phyloP scores from a whole-genome alignment of 352 stramenopile species.

The Plasmopara muralis region DNA sequence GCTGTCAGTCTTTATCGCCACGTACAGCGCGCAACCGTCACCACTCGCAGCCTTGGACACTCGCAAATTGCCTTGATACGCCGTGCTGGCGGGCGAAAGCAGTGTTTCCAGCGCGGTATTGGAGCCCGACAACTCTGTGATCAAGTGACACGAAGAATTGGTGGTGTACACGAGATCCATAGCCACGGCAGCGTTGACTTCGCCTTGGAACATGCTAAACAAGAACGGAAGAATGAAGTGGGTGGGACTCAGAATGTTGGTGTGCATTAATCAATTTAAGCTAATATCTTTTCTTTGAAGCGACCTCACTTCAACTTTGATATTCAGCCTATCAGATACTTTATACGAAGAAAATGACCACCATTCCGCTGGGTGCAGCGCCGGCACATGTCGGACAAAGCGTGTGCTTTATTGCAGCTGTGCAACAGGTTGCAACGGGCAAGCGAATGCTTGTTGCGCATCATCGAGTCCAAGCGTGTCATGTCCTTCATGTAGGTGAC shows the following conservation, averaged over 20 bases:
- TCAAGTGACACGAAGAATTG: constrained; percentile 13
- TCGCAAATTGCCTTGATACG: constrained; percentile 34
- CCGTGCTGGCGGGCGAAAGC: constrained; percentile 15
- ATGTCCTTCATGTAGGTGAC: constrained; percentile 46
- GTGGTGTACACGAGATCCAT: constrained; percentile 33
- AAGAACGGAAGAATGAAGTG: constrained; percentile 14
- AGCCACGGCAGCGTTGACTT: constrained; percentile 3
- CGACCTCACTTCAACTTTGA: constrained; percentile 13
- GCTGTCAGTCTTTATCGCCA: constrained; percentile 25
- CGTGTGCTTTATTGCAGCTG: constrained; percentile 37
- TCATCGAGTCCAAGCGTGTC: constrained; percentile 29
- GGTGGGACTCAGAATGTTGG: constrained; percentile 21
- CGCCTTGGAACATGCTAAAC: constrained; percentile 13
- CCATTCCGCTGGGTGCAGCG: constrained; percentile 21
- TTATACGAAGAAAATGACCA: constrained; percentile 5
- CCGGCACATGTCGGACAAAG: constrained; percentile 19
- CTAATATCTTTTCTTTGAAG: constrained; percentile 14
- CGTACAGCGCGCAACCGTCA: constrained; percentile 30
- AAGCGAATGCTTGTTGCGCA: constrained; percentile 26
- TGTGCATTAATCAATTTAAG: constrained; percentile 15
- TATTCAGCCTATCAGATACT: constrained; percentile 7
- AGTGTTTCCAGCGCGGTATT: constrained; percentile 17
- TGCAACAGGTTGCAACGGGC: constrained; percentile 39
- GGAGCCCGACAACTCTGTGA: constrained; percentile 17
- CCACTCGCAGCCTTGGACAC: constrained; percentile 28